phyloP scores from a whole-genome alignment of 495 filamentous ascomycete genomes.

The Tuber aestivum region DNA sequence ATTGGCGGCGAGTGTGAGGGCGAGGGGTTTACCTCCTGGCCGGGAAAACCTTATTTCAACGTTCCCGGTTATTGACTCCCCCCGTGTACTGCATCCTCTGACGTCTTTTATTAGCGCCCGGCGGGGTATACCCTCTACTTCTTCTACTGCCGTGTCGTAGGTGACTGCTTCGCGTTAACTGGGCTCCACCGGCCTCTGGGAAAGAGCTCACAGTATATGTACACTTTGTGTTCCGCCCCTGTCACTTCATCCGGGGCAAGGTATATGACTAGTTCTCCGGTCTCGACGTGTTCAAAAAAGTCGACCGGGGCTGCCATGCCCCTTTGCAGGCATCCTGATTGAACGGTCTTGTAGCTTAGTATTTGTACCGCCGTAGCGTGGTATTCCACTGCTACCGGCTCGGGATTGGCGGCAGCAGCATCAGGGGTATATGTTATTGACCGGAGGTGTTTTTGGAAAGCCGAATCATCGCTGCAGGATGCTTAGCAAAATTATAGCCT shows the following conservation, averaged over 20 bases:
- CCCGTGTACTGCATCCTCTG: not conserved
- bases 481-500: not conserved
- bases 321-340: not conserved
- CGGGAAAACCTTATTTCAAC: not conserved
- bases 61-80: slow-evolving; percentile 5
- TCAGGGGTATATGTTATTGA: not conserved
- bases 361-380: not conserved
- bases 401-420: not conserved
- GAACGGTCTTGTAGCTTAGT: slow-evolving; percentile 5
- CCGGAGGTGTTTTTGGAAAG: not conserved
- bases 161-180: not conserved
- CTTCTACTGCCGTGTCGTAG: not conserved
- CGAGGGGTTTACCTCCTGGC: not conserved
- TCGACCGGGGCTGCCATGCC: not conserved
- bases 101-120: not conserved
- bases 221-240: not conserved
- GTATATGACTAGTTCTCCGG: not conserved
- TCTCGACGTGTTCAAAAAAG: not conserved
- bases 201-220: slow-evolving; percentile 2
- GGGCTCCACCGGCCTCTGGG: not conserved
- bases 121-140: not conserved
- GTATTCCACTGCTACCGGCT: not conserved
- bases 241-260: not conserved
- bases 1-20: not conserved
- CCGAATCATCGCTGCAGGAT: not conserved